phyloP scores from a whole-genome alignment of 495 filamentous ascomycete genomes.

The Neurospora terricola region DNA sequence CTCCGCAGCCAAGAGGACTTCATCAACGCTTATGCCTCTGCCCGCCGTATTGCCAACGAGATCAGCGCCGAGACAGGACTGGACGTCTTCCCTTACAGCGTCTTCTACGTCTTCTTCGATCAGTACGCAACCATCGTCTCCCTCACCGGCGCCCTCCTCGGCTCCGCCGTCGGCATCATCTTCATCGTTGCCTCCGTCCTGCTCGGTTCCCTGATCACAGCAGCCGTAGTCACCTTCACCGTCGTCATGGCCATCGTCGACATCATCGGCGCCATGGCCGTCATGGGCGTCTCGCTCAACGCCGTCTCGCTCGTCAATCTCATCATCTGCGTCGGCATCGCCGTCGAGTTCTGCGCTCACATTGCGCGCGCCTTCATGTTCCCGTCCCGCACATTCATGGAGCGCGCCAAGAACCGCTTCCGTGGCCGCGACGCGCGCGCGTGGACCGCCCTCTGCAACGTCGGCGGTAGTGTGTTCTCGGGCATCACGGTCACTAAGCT shows the following conservation, averaged over 20 bases:
- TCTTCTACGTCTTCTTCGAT: constrained; percentile 98
- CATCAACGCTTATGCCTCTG: constrained; percentile 79
- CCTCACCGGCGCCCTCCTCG: constrained; percentile 67
- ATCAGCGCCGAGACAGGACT: constrained; percentile 59
- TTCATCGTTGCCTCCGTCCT: constrained; percentile 66
- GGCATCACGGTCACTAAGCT: constrained; percentile 96
- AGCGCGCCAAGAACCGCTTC: constrained; percentile 56
- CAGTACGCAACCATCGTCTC: constrained; percentile 81
- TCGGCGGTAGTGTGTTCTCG: constrained; percentile 86
- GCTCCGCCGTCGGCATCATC: constrained; percentile 74
- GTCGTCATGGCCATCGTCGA: constrained; percentile 92
- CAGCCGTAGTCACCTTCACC: constrained; percentile 67
- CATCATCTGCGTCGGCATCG: constrained; percentile 92
- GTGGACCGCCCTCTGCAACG: constrained; percentile 87
- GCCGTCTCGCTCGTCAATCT: constrained; percentile 95
- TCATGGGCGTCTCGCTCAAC: constrained; percentile 83
- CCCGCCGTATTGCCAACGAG: constrained; percentile 73
- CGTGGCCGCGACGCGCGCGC: constrained; percentile 73
- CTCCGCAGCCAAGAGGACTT: constrained; percentile 86
- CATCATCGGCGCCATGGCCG: constrained; percentile 88
- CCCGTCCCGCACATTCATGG: constrained; percentile 65
- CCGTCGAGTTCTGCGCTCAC: constrained; percentile 95
- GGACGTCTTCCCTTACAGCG: constrained; percentile 85
- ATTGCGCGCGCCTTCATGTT: constrained; percentile 95
- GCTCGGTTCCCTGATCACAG: constrained; percentile 76